Percentiles rank a stretch among this genome's conserved stretches.
phyloP scores from a whole-genome alignment of 2,329 filamentous ascomycete genomes.

The Microsporum canis region DNA sequence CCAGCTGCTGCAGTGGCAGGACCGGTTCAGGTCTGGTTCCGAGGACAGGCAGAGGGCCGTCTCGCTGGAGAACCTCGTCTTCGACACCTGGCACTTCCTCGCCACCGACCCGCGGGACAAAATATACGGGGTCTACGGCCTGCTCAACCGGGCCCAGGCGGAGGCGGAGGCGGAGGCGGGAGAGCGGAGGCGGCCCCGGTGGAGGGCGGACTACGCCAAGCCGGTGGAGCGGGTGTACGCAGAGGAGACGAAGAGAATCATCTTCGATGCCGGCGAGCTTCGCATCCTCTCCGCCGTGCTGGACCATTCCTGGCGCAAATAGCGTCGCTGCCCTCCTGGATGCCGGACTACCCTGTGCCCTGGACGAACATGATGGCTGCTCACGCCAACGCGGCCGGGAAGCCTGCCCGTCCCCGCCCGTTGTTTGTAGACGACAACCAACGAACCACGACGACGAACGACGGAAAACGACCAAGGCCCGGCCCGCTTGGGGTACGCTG shows the following conservation, averaged over 20 bases:
- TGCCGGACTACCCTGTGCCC: conserved; percentile 10
- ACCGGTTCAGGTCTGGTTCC: neutral
- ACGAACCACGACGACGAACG: no score
- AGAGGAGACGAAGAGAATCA: conserved; percentile 10
- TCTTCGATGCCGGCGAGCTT: conserved; percentile 6
- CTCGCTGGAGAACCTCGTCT: conserved; percentile 8
- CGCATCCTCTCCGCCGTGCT: conserved; percentile 8
- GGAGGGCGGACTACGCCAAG: conserved; percentile 10
- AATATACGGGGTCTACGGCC: conserved; percentile 11
- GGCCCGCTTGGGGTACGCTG: conserved; percentile 8
- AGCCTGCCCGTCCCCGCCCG: conserved; percentile 3
- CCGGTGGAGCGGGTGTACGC: conserved; percentile 11
- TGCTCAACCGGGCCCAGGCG: conserved; percentile 3
- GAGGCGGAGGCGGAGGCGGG: neutral
- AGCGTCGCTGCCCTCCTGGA: conserved; percentile 11
- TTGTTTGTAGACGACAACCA: no score
- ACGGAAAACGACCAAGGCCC: no score
- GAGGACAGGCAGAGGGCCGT: neutral
- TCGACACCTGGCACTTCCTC: conserved; percentile 11
- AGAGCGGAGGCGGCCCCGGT: neutral
- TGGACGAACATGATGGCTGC: conserved; percentile 9
- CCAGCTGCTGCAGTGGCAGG: conserved; percentile 9
- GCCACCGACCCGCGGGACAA: conserved; percentile 12
- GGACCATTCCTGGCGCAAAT: conserved; percentile 10
- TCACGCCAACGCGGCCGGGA: conserved; percentile 3